A percentile compares a stretch with the other conserved stretches of the same genome.
Evolutionary conservation across 2,329 filamentous ascomycete genomes (phyloP).

Genomic region (Penicillium corylophilum): DNA sequence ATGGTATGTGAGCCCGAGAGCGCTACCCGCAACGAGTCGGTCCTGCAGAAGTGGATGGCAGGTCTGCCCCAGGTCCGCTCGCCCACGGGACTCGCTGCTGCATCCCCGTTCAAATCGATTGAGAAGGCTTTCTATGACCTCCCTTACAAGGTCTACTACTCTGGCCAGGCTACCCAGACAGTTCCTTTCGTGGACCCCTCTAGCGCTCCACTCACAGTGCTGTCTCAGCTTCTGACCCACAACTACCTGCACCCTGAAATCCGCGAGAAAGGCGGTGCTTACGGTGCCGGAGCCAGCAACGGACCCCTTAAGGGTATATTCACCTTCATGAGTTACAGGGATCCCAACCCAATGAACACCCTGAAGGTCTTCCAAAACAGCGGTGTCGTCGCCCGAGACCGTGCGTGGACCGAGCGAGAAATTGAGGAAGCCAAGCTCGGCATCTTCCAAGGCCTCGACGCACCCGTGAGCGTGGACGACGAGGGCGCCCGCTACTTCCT

Average conservation of each 20-base stretch:
- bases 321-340: conserved; percentile 93
- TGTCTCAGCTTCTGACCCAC: conserved; percentile 90
- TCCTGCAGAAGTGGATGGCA: conserved; percentile 69
- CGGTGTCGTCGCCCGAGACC: conserved; percentile 78
- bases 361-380: conserved; percentile 80
- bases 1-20: conserved; percentile 82
- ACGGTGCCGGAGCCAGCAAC: conserved; percentile 86
- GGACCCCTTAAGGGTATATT: conserved; percentile 80
- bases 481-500: conserved; percentile 87
- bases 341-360: conserved; percentile 90
- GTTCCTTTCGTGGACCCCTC: conserved; percentile 75
- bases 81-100: conserved; percentile 33
- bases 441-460: conserved; percentile 89
- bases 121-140: conserved; percentile 85
- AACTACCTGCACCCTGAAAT: conserved; percentile 97
- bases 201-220: conserved; percentile 78
- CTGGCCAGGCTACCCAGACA: conserved; percentile 76
- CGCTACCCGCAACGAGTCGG: conserved; percentile 65
- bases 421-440: conserved; percentile 95
- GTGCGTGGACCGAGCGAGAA: conserved; percentile 77
- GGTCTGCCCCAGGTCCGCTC: conserved; percentile 52
- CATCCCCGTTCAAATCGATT: conserved; percentile 37
- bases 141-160: conserved; percentile 97
- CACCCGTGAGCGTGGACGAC: conserved; percentile 78
- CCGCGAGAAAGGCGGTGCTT: conserved; percentile 94